Evolutionary conservation across 2,329 filamentous ascomycete genomes (phyloP).

Genomic region (Colletotrichum sp.): DNA sequence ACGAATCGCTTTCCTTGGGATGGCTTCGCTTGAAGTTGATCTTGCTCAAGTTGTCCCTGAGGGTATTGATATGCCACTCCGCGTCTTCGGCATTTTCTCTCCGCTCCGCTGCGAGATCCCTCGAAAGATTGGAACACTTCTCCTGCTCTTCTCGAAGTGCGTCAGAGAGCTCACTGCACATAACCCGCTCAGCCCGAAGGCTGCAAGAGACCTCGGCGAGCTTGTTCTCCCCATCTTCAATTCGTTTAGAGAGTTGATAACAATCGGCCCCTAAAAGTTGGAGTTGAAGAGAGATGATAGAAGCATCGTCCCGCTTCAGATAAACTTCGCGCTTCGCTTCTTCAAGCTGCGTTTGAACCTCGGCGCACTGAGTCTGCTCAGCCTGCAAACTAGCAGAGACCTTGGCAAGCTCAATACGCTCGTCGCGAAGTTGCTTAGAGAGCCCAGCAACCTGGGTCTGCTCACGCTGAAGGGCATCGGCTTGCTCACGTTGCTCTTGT

Average conservation of each 20-base stretch:
- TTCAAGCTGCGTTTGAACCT: too few relatives aligned
- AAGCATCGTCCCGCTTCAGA: too few relatives aligned
- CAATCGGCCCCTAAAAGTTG: rapidly evolving
- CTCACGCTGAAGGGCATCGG: rapidly evolving
- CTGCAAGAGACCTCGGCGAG: background rate
- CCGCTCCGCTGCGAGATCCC: background rate
- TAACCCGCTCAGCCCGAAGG: background rate
- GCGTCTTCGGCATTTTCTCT: background rate
- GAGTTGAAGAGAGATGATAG: too few relatives aligned
- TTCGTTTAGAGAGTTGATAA: rapidly evolving
- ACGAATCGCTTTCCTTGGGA: background rate
- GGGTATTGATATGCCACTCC: rapidly evolving
- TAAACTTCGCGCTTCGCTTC: rapidly evolving
- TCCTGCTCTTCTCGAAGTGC: background rate
- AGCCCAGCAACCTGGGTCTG: rapidly evolving
- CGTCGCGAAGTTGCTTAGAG: background rate
- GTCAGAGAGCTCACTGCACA: background rate
- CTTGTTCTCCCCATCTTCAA: rapidly evolving
- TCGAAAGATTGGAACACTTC: background rate
- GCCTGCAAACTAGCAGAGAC: too few relatives aligned
- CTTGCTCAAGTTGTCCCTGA: background rate
- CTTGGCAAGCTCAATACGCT: background rate
- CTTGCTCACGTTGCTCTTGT: rapidly evolving
- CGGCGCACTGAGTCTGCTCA: too few relatives aligned
- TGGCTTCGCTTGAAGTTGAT: background rate